phyloP scores from a whole-genome alignment of 73 alveolate genomes.

The Paramecium bursaria region DNA sequence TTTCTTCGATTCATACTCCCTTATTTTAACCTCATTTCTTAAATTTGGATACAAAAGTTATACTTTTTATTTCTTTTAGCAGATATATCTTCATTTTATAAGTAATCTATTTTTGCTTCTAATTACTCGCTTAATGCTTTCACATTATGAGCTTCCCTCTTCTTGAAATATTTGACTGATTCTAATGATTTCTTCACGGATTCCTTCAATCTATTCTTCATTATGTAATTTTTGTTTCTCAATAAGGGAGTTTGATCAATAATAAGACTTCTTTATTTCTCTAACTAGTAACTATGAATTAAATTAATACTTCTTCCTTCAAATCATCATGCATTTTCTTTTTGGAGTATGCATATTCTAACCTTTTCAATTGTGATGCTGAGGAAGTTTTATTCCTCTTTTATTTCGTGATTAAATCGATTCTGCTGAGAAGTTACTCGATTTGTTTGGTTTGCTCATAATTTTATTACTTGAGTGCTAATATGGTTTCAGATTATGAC shows the following conservation, averaged over 20 bases:
- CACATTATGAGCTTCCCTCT: background rate
- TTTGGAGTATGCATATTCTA: background rate
- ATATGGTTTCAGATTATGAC: too few relatives aligned
- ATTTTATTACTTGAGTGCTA: too few relatives aligned
- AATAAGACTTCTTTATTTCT: too few relatives aligned
- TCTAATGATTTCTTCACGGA: constrained; percentile 1
- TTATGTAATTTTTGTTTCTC: background rate
- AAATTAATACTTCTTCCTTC: background rate
- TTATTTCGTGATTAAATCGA: too few relatives aligned
- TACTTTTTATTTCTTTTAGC: background rate
- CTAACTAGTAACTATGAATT: background rate
- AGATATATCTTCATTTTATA: background rate
- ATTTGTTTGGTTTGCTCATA: too few relatives aligned
- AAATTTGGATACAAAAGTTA: background rate
- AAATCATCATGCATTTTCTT: constrained; percentile 8
- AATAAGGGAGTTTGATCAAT: background rate
- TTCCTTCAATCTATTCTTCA: constrained; percentile 1
- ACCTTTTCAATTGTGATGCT: too few relatives aligned
- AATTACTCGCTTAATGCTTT: background rate
- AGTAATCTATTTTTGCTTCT: background rate
- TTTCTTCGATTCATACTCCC: constrained; percentile 2
- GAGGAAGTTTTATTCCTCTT: too few relatives aligned
- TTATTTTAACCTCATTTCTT: background rate
- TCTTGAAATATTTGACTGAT: background rate
- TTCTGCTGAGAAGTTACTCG: too few relatives aligned